Evolutionary conservation across 2,329 filamentous ascomycete species (phyloP), one percentile per base, ranked within the genome.

Genomic region (Zalaria obscura): DNA sequence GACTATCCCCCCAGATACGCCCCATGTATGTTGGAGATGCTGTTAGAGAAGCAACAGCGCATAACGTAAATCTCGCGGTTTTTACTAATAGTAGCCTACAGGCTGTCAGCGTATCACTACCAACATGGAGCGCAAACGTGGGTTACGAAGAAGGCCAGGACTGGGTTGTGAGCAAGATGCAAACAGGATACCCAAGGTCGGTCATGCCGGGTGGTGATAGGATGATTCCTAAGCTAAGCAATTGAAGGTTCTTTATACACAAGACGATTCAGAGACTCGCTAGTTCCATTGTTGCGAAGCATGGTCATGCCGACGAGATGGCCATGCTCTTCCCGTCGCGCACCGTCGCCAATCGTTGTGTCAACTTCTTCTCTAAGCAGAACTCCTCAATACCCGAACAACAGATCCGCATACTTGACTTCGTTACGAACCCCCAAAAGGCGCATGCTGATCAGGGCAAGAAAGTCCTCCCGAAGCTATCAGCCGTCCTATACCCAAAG

Each of bases 51-150:
- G 18, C 18, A 18, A 18, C 18, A 18, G 18, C 18, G 18, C 18
- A 18, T 18, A 18, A 18, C 18, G 18, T 18, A 18, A 18, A 18
- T 18, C 18, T 18, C 18, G 18, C 18, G 18, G 18, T 18, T 18
- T 18, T 18, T 18, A 18, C 18, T 18, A 18, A 18, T 18, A 18
- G 18, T 18, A 18, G 18, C 18, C 18, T 18, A 18, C 18, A 95
- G 88, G 91, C 89, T 49, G 85, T 96, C 49, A 96, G 89, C 60
- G 89, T 96, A 35, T 96, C 91, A 10, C 68, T 98, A 26, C 91
- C 91, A 33, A 93, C 87, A 64, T 98, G 91, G 91, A 73, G 72
- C 50, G 72, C 87, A 49, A 96, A 93, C 54, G 70, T 98, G 33
- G 89, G 78, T 34, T 98, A 98, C 56, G 91, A 98, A 61, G 87